These are phyloP conservation scores for Talaromyces sp. DNA, from an alignment of 2,329 filamentous ascomycete genomes.

Conservation along the genomic window DNA sequence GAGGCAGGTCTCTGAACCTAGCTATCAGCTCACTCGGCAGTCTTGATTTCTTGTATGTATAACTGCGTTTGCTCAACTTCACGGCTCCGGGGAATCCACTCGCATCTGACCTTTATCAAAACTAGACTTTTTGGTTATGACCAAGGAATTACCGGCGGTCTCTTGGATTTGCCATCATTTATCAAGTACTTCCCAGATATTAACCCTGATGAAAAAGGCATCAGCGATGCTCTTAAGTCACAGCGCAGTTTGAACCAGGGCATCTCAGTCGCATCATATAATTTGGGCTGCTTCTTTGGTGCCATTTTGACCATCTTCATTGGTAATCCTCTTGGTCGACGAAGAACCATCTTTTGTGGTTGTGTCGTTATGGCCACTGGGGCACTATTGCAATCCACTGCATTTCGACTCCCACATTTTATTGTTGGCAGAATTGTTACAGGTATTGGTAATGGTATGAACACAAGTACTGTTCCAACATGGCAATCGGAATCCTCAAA, in stretches of 20 bases:
- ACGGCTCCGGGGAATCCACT: not conserved
- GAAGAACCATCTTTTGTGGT: constrained; percentile 23
- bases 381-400: constrained; percentile 22
- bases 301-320: constrained; percentile 51
- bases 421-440: constrained; percentile 53
- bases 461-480: constrained; percentile 53
- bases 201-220: constrained; percentile 16
- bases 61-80: not conserved
- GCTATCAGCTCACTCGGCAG: constrained; percentile 50
- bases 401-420: constrained; percentile 40
- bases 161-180: constrained; percentile 46
- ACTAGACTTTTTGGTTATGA: constrained; percentile 41
- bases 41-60: constrained; percentile 39
- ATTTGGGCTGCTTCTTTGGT: constrained; percentile 53
- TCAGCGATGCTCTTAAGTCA: constrained; percentile 2
- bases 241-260: constrained; percentile 33
- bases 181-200: constrained; percentile 42
- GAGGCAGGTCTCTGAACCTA: constrained; percentile 31
- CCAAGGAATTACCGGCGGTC: constrained; percentile 46
- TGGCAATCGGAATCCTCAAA: constrained; percentile 43
- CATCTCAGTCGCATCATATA: constrained; percentile 47
- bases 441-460: constrained; percentile 55
- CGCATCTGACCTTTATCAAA: constrained; percentile 11
- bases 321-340: constrained; percentile 42
- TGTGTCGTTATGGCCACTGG: constrained; percentile 44